Conservation (phyloP, 495 filamentous ascomycete species). For the Penicillium atrosanguineum region DNA sequence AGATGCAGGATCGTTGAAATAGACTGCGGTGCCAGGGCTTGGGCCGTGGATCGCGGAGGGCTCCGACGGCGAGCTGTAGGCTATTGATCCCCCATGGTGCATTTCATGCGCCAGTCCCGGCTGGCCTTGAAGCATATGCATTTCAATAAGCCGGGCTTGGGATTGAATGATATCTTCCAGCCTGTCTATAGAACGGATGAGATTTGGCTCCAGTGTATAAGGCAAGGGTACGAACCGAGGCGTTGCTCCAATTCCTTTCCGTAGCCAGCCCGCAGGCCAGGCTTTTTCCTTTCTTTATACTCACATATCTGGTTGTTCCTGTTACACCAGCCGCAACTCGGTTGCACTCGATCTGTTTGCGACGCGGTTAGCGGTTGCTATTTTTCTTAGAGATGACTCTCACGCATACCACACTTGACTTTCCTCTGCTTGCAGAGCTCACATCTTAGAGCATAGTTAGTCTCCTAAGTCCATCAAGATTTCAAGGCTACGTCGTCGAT, state of each 20-base stretch:
- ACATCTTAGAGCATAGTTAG: conserved; percentile 51
- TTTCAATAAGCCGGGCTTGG: conserved; percentile 48
- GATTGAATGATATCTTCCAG: conserved; percentile 48
- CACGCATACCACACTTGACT: conserved; percentile 65
- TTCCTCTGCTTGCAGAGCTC: conserved; percentile 84
- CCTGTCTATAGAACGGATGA: conserved; percentile 32
- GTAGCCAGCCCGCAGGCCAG: conserved; percentile 79
- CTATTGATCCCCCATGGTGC: conserved; percentile 26
- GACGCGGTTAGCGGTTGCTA: conserved; percentile 2
- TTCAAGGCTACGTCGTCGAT: neutral
- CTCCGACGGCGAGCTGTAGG: conserved; percentile 45
- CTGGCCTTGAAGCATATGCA: conserved; percentile 44
- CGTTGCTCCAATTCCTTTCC: conserved; percentile 84
- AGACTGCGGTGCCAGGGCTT: conserved; percentile 35
- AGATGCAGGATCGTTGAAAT: conserved; percentile 38
- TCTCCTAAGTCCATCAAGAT: neutral
- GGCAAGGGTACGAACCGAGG: conserved; percentile 40
- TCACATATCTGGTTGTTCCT: conserved; percentile 75
- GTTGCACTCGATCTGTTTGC: conserved; percentile 63
- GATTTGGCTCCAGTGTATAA: neutral
- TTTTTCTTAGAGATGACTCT: neutral
- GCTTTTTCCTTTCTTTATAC: conserved; percentile 84
- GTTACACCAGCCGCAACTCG: conserved; percentile 84
- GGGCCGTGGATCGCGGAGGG: conserved; percentile 37
- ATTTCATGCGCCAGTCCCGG: conserved; percentile 23